These are phyloP conservation scores for Zymoseptoria tritici DNA, from an alignment of 2,329 filamentous ascomycete species.

Conservation along the genomic window DNA sequence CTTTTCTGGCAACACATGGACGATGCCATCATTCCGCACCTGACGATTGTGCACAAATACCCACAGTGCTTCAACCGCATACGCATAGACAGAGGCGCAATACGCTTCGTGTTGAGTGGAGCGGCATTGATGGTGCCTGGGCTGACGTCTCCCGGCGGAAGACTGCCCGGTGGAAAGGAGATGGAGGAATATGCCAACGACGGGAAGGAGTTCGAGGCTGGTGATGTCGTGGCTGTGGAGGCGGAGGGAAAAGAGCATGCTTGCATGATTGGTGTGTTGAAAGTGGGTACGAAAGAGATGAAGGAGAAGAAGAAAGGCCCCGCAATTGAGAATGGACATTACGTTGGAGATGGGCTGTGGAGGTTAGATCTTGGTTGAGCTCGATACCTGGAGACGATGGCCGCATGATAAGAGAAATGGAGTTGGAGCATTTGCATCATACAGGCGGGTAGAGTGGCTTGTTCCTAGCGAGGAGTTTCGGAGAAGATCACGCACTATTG, in stretches of 20 bases:
- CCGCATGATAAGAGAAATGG: not conserved
- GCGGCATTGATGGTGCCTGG: slow-evolving; percentile 96
- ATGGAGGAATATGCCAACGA: slow-evolving; percentile 40
- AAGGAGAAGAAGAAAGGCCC: slow-evolving; percentile 92
- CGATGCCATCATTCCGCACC: slow-evolving; percentile 74
- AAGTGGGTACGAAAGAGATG: slow-evolving; percentile 80
- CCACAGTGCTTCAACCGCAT: slow-evolving; percentile 75
- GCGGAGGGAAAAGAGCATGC: slow-evolving; percentile 92
- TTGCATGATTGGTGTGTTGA: slow-evolving; percentile 78
- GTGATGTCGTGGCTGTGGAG: slow-evolving; percentile 77
- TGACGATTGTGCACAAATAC: slow-evolving; percentile 83
- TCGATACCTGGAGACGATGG: not conserved
- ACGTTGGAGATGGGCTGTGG: slow-evolving; percentile 90
- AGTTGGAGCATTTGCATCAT: not conserved
- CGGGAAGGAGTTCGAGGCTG: slow-evolving; percentile 65
- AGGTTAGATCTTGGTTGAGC: slow-evolving; percentile 43
- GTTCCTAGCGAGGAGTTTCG: not conserved
- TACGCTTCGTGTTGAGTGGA: slow-evolving; percentile 89
- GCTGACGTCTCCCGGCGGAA: slow-evolving; percentile 73
- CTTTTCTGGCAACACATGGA: slow-evolving; percentile 87
- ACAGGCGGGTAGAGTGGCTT: not conserved
- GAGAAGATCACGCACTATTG: not conserved
- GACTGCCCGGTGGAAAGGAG: slow-evolving; percentile 55
- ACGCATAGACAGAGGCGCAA: slow-evolving; percentile 89
- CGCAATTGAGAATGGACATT: slow-evolving; percentile 90